Base-by-base conservation (phyloP, 1,284 basidiomycete genomes). In the Fomes fomentarius region DNA sequence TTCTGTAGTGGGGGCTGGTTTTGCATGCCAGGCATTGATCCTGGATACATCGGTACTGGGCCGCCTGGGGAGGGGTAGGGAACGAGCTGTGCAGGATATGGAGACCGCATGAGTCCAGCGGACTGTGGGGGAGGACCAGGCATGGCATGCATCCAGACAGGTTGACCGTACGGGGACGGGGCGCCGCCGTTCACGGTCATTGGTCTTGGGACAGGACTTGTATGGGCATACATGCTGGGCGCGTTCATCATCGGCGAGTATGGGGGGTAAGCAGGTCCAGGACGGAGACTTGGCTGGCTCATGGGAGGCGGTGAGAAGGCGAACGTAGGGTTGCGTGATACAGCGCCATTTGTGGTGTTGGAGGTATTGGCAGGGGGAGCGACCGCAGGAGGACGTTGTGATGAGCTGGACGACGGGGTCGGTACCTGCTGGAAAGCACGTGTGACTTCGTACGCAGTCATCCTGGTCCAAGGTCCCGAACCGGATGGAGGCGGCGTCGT, bases 391-490 rank as follows among this genome's bases (percentile, higher is more conserved):
- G 82, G 78, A n/a, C 80, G 75, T 56, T 77, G 77, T 30, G 76
- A 65, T 8, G 76, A 69, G 47, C 64, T 72, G 8, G 76, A 71
- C 12, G 84, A 75, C 1, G 86, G 70, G 1, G 76, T 68, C 4
- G 88, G 86, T 28, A 92, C 91, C 69, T 87, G 86, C 65, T 93
- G 90, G 73, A 93, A 93, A 22, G 89, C 88, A 56, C 87, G 83
- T 14, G 87, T 89, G 22, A 91, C 90, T 54, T 93, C 90, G 56
- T 85, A 83, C 35, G 87, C 72, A 11, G 89, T 90, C 83, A 92
- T 90, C 41, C 87, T 82, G 14, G 86, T 85, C 30, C 87, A 80
- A 9, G 76, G 74, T 39, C 76, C 72, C 17, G 81, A 74, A 15
- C 76, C 71, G 11, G 78, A 77, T 17, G 87, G 85, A n/a, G 89